Evolutionary conservation across 352 stramenopile species (phyloP), one percentile per base, ranked within the genome.

Genomic region (Halophytophthora batemanensis): DNA sequence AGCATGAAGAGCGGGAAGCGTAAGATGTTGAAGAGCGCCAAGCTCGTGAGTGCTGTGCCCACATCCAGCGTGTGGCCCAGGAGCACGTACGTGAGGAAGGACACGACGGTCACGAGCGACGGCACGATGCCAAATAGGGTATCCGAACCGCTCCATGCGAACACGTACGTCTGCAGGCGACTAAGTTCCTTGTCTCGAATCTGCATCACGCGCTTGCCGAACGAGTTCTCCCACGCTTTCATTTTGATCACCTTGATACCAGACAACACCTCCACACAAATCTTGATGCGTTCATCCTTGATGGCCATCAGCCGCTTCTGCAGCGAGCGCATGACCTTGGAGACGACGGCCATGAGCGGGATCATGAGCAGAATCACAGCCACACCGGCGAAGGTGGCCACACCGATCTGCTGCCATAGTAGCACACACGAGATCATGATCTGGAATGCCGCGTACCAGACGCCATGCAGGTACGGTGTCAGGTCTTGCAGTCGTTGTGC

Each of bases 1-100:
- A 99, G 68, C 75, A 98, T 97, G 53, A 97, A 97, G 10, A 99
- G 70, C 34, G 96, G 96, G 65, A 98, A 98, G 29, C 96, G 84
- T 15, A 99, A 73, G 37, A 98, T 87, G 58, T 97, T 96, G 69
- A 98, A 84, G 25, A 86, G 61, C 8, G 69, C 70, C 4, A 92
- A 50, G 60, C 64, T 82, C 47, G 66, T 81, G 31, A 81, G 56
- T 14, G 75, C 77, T 17, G 68, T 79, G 35, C 64, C 65, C 13
- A 85, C 66, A 31, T 83, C 70, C 46, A 88, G 50, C 25, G 66
- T 76, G 66, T 88, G 68, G 44, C 77, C 74, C 18, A 85, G 45
- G 3, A 84, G 29, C 25, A 80, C 66, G 25, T 87, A 90, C 11
- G 67, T 66, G 15, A 73, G 45, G 31, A 90, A 74, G 0, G 62